Evolutionary conservation across 164 flowering plant genomes (phyloP).

Genomic region (Vitis riparia): DNA sequence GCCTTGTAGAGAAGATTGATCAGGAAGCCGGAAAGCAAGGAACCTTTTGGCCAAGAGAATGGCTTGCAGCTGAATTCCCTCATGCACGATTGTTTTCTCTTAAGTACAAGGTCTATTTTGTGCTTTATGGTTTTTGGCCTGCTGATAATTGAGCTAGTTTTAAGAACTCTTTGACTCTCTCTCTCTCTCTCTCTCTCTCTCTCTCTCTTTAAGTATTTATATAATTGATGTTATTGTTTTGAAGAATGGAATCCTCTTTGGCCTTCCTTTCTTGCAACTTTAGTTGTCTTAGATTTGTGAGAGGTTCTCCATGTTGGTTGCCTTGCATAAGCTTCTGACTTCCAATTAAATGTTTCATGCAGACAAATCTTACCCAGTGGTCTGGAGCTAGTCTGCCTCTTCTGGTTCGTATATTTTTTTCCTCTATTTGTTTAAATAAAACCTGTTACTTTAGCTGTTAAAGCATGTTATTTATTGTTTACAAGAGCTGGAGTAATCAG

Average conservation of each 20-base stretch:
- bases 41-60: conserved; percentile 96
- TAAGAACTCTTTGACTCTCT: too few species aligned
- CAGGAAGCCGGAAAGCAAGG: conserved; percentile 95
- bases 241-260: background rate
- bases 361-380: conserved; percentile 99
- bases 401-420: conserved; percentile 59
- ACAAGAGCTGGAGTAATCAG: too few species aligned
- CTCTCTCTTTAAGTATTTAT: too few species aligned
- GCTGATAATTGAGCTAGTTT: background rate
- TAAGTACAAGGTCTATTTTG: conserved; percentile 81
- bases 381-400: conserved; percentile 98
- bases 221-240: background rate
- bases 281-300: background rate
- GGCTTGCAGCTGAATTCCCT: conserved; percentile 93
- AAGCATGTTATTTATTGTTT: background rate
- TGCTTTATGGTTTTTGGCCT: conserved; percentile 2
- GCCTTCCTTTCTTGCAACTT: background rate
- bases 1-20: conserved; percentile 94
- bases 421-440: background rate
- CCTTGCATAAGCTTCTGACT: conserved; percentile 3
- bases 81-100: conserved; percentile 83
- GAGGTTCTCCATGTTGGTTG: background rate
- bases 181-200: too few species aligned
- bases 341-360: conserved; percentile 40
- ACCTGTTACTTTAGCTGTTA: background rate